Evolutionary conservation across 2,329 filamentous ascomycete genomes (phyloP).

Genomic region (Paecilomyces variotii): DNA sequence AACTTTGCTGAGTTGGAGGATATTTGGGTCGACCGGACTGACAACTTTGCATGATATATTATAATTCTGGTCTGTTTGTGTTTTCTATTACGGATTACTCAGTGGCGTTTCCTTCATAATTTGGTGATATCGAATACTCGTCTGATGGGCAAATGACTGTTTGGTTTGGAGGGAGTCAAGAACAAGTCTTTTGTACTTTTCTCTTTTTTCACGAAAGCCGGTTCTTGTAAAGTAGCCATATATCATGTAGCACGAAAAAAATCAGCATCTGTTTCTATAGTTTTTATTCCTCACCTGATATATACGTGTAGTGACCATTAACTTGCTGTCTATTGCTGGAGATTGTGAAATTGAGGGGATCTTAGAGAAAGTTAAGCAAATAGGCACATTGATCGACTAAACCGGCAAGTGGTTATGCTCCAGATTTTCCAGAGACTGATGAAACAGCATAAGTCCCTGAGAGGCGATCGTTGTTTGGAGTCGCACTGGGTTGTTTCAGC

Average conservation of each 20-base stretch:
- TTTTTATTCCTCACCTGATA: background rate
- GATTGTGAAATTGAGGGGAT: background rate
- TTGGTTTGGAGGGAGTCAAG: background rate
- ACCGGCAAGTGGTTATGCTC: background rate
- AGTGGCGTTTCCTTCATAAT: background rate
- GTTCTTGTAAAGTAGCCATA: conserved; percentile 14
- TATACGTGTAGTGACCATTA: background rate
- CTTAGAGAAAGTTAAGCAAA: background rate
- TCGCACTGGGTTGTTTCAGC: background rate
- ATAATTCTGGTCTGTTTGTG: background rate
- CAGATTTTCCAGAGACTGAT: background rate
- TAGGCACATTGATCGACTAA: background rate
- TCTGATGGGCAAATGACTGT: background rate
- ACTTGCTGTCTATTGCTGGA: background rate
- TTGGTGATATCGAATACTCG: background rate
- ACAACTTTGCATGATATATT: conserved; percentile 64
- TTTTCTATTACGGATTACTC: background rate
- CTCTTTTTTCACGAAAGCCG: conserved; percentile 8
- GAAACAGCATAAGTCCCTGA: background rate
- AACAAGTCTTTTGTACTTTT: conserved; percentile 4
- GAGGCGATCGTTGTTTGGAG: background rate
- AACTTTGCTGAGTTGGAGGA: conserved; percentile 97
- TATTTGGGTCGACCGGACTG: conserved; percentile 84
- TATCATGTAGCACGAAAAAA: conserved; percentile 14
- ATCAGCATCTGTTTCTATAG: background rate